Evolutionary conservation across 441 rosid species (phyloP), one percentile per base, ranked within the genome.

Genomic region (Pelargonium cotyledonis): DNA sequence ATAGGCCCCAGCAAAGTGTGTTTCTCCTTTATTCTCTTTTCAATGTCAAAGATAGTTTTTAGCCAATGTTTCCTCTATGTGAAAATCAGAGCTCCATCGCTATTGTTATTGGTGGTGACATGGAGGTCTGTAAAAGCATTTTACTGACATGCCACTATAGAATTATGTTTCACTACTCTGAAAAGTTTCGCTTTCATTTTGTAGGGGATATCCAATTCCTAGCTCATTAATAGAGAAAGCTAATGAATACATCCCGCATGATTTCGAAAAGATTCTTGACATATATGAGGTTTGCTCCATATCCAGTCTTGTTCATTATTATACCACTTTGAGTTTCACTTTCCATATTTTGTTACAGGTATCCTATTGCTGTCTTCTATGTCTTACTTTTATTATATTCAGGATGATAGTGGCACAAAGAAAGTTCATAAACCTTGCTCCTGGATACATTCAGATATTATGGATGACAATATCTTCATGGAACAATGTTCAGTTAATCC

Each of bases 401-500:
- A 92, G 96, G 88, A 83, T 70, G 74, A 67, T 67, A 75, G 77
- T 78, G 83, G 78, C 69, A 8, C 70, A 19, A 70, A 72, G 18
- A 80, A 75, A 72, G 77, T 61, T 43, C 68, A 72, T 63, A 90
- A 85, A 70, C 89, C 85, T 61, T 86, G 87, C 78, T 82, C 91
- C 68, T 95, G 97, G 99, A 84, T 89, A 82, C 99, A 95, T 79
- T 78, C 92, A 0, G 96, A 95, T 74, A 80, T 95, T 69, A 95
- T 95, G 97, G 96, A 94, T 75, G 99, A 91, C 82, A 94, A 94
- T 77, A 71, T 91, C 72, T 82, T 81, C 80, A 84, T 91, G 97
- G 92, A 89, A 81, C 85, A 84, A 67, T 65, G 80, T 69, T 57
- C 38, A 31, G 63, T 51, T 38, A 65, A 71, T 65, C 51, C 80